Percentiles rank a stretch among this genome's conserved stretches.
These are phyloP conservation scores for Trichoderma guizhouense DNA, from an alignment of 2,329 filamentous ascomycete genomes.

Conservation along the genomic window DNA sequence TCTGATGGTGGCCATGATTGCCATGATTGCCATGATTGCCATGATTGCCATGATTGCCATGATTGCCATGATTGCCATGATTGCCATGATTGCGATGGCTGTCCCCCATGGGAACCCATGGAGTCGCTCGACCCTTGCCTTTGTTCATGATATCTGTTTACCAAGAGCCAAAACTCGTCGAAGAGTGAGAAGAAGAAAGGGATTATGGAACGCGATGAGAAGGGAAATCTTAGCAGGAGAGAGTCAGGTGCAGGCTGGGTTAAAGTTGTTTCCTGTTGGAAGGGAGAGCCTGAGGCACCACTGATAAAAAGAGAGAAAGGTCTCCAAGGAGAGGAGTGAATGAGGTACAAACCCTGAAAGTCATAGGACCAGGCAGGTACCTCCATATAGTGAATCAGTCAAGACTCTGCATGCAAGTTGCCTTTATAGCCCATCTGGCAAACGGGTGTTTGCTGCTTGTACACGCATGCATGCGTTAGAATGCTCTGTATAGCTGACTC, in stretches of 20 bases:
- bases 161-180: neutral
- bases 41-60: no score
- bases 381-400: neutral
- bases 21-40: neutral
- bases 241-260: neutral
- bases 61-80: neutral
- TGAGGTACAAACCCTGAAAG: neutral
- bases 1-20: neutral
- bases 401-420: neutral
- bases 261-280: neutral
- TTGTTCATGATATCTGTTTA: neutral
- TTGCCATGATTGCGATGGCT: neutral
- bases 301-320: neutral
- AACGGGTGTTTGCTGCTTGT: neutral
- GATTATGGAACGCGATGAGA: rapidly evolving
- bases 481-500: neutral
- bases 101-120: neutral
- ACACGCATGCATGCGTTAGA: neutral
- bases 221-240: neutral
- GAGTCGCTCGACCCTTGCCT: neutral
- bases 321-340: neutral
- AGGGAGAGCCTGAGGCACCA: neutral
- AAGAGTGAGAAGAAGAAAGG: neutral
- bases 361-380: neutral
- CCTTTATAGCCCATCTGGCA: neutral